phyloP scores from a whole-genome alignment of 805 yeast species.

The Hanseniaspora taiwanica region DNA sequence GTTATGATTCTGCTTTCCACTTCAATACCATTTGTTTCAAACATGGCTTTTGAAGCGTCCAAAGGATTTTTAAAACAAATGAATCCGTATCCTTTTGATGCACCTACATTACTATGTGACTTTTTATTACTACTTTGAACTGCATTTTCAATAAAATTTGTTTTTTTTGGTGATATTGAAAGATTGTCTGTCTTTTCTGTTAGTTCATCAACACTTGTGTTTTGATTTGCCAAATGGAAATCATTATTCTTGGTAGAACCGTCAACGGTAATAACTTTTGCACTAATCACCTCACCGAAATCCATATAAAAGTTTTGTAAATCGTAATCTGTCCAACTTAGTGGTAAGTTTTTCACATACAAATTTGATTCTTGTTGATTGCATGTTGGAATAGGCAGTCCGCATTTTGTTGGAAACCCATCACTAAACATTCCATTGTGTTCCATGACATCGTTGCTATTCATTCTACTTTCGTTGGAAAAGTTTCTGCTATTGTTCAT shows the following conservation, averaged over 20 bases:
- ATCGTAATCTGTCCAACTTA: constrained; percentile 41
- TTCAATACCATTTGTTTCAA: constrained; percentile 28
- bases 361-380: constrained; percentile 58
- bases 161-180: background rate
- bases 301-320: constrained; percentile 28
- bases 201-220: no score
- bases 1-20: constrained; percentile 24
- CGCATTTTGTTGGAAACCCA: background rate
- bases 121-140: constrained; percentile 7
- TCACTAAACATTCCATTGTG: no score
- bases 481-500: no score
- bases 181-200: no score
- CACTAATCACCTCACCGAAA: constrained; percentile 41
- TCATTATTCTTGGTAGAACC: constrained; percentile 13
- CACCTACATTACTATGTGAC: no score
- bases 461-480: background rate
- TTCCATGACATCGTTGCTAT: no score
- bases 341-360: constrained; percentile 53
- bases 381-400: constrained; percentile 24
- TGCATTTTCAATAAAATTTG: background rate
- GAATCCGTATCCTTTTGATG: constrained; percentile 70
- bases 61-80: constrained; percentile 57
- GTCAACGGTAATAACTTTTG: constrained; percentile 39
- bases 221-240: no score
- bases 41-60: constrained; percentile 57